phyloP scores from a whole-genome alignment of 108 stramenopile species.

The Licmophora abbreviata region DNA sequence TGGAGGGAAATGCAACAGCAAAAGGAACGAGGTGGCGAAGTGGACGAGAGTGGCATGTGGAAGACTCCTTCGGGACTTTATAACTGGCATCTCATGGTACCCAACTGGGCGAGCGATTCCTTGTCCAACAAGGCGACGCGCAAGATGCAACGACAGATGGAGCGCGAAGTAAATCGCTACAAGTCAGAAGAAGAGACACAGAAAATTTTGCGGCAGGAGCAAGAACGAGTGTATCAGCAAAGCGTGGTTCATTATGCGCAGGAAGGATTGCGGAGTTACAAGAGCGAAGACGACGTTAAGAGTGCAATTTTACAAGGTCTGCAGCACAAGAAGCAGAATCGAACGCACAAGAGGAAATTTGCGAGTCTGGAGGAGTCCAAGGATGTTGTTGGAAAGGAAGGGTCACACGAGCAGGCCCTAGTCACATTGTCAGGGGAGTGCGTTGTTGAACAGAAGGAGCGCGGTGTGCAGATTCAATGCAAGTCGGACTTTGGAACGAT shows the following conservation, averaged over 20 bases:
- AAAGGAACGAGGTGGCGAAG: constrained; percentile 31
- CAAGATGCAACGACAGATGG: constrained; percentile 57
- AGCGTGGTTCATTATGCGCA: constrained; percentile 52
- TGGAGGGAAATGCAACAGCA: constrained; percentile 67
- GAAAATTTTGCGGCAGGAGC: constrained; percentile 33
- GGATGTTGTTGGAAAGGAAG: neutral
- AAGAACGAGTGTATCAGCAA: constrained; percentile 30
- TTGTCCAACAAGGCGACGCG: constrained; percentile 45
- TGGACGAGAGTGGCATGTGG: constrained; percentile 19
- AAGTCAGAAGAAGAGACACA: constrained; percentile 33
- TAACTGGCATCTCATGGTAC: constrained; percentile 91
- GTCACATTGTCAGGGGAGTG: constrained; percentile 65
- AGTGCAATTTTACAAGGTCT: constrained; percentile 55
- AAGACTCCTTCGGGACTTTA: constrained; percentile 81
- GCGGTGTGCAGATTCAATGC: constrained; percentile 46
- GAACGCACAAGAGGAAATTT: neutral
- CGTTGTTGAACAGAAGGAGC: constrained; percentile 23
- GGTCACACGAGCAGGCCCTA: constrained; percentile 27
- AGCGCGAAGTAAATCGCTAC: constrained; percentile 29
- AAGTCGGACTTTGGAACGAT: constrained; percentile 79
- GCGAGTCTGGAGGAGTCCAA: constrained; percentile 13
- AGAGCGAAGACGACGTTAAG: constrained; percentile 18
- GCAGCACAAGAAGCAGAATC: constrained; percentile 13
- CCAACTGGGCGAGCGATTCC: constrained; percentile 82
- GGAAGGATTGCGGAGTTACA: constrained; percentile 25